Base-by-base conservation (phyloP, 371 early-diverging fungal genomes). In the Quaeritorhiza haematococci region DNA sequence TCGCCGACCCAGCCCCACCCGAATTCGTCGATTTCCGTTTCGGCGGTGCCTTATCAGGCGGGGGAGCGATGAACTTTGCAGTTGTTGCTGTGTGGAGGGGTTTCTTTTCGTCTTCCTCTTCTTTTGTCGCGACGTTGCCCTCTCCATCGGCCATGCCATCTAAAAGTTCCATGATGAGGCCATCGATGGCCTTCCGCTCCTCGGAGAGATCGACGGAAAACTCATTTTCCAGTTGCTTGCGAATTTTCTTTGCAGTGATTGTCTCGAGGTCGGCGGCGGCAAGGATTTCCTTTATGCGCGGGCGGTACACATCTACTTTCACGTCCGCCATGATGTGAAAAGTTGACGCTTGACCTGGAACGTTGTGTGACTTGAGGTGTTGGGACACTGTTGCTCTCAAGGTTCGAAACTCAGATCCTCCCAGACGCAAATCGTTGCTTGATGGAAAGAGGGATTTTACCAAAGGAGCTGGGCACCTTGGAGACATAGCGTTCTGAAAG, bases 111-210 rank as follows among this genome's bases (percentile, higher is more conserved):
- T 34, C 33, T 27, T 0, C 32, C 33, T 51, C 44, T 32, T 7
- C 15, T 29, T 13, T 45, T 13, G 7, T 53, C 60, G 48, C 15
- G 34, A 33, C 58, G 1, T 49, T 34, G 19, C 38, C 26, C 55
- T 27, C 43, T 34, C 29, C 29, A 23, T 21, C 30, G 26, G 19
- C 33, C 26, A 47, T 21, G 21, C 51, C 60, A 47, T 73, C 53
- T 27, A 61, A 71, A 13, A 71, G 30, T 0, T 60, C 46, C 6
- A 68, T 43, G 30, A 79, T 72, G 13, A 68, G 53, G 1, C 35
- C 60, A 51, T 80, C 73, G 13, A 83, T 45, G 26, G 77, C 73
- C 24, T 69, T 56, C 49, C 75, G 80, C 26, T 63, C 46, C 13
- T 56, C 33, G 10, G 52, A 51, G 3, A 81, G 56, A 21, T 69